Evolutionary conservation across 2,329 filamentous ascomycete species (phyloP).

Genomic region (Fusarium sp.): DNA sequence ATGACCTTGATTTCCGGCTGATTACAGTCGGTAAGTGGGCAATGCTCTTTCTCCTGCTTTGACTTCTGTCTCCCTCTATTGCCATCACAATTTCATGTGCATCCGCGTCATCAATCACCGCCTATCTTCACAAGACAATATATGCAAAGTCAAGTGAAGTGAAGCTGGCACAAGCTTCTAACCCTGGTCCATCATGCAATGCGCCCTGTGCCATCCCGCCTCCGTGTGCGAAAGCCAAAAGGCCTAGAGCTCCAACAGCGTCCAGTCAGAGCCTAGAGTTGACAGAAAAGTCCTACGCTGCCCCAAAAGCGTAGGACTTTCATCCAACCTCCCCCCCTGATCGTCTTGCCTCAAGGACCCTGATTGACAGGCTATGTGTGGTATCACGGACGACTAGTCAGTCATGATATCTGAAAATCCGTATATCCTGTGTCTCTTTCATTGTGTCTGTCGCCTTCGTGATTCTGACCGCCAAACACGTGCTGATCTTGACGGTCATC

Average conservation of each 20-base stretch:
- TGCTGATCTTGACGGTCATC: slow-evolving; percentile 30
- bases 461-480: slow-evolving; percentile 16
- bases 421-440: not conserved
- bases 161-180: slow-evolving; percentile 45
- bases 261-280: slow-evolving; percentile 24
- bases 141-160: slow-evolving; percentile 24
- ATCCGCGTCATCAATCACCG: slow-evolving; percentile 22
- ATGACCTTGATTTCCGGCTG: slow-evolving; percentile 23
- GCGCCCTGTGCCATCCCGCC: slow-evolving; percentile 40
- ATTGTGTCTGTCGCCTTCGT: not conserved
- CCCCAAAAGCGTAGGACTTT: slow-evolving; percentile 35
- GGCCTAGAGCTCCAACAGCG: slow-evolving; percentile 10
- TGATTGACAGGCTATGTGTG: slow-evolving; percentile 11
- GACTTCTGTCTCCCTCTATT: not conserved
- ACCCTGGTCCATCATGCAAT: slow-evolving; percentile 42
- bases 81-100: not conserved
- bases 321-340: slow-evolving; percentile 18
- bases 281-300: slow-evolving; percentile 38
- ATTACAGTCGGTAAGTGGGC: not conserved
- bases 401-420: not conserved
- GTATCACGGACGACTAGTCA: slow-evolving; percentile 1
- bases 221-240: slow-evolving; percentile 22
- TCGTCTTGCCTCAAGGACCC: slow-evolving; percentile 9
- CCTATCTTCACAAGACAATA: slow-evolving; percentile 12
- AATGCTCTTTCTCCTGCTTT: slow-evolving; percentile 9